A percentile compares a stretch with the other conserved stretches of the same genome.
phyloP scores from a whole-genome alignment of 2,329 filamentous ascomycete genomes.

The Achaetomium macrosporum region DNA sequence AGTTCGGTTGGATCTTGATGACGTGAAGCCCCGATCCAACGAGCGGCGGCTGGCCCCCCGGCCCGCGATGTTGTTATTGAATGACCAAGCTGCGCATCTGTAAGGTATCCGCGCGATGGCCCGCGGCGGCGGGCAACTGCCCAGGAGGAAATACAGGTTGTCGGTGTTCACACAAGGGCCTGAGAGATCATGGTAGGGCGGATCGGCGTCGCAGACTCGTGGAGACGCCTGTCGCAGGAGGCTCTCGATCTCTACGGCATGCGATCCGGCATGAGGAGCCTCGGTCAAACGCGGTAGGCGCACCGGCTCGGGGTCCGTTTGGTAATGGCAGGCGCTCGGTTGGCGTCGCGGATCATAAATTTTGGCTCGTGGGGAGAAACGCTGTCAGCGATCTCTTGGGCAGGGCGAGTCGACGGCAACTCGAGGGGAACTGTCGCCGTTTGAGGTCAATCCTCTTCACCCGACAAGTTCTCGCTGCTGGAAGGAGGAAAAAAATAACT shows the following conservation, averaged over 20 bases:
- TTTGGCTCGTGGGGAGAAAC: background rate
- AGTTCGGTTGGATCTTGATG: background rate
- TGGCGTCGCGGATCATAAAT: background rate
- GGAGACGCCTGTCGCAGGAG: constrained; percentile 15
- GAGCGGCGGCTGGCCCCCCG: constrained; percentile 34
- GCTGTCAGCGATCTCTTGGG: background rate
- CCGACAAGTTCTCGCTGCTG: background rate
- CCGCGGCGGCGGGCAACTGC: constrained; percentile 37
- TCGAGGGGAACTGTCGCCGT: background rate
- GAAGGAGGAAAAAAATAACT: constrained; percentile 1
- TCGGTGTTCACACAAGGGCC: constrained; percentile 28
- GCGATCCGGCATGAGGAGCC: constrained; percentile 16
- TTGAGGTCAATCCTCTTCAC: constrained; percentile 10
- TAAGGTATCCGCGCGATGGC: constrained; percentile 38
- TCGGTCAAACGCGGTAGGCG: background rate
- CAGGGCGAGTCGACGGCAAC: background rate
- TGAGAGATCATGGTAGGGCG: constrained; percentile 25
- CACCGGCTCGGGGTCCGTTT: background rate
- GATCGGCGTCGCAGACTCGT: constrained; percentile 15
- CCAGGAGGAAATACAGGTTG: constrained; percentile 39
- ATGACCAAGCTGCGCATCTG: constrained; percentile 34
- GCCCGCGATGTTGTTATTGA: constrained; percentile 36
- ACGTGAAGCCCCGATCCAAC: constrained; percentile 14
- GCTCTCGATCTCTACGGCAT: constrained; percentile 17
- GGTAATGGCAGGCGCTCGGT: background rate